phyloP scores from a whole-genome alignment of 805 yeast genomes.

The Candida ortonii region DNA sequence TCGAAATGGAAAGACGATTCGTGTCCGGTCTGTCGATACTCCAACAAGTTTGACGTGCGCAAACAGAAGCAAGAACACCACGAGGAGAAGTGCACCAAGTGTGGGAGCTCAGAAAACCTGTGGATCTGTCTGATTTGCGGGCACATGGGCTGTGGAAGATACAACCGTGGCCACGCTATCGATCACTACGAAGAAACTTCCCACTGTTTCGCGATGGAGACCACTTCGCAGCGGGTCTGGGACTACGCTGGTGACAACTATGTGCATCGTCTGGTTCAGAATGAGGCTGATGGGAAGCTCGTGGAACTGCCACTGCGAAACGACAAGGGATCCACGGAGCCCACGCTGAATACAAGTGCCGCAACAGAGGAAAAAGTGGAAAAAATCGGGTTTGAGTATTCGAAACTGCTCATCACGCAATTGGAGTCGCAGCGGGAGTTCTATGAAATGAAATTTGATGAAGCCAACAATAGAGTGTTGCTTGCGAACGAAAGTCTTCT shows the following conservation, averaged over 20 bases:
- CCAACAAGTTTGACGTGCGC: conserved; percentile 38
- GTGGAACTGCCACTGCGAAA: conserved; percentile 61
- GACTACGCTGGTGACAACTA: conserved; percentile 90
- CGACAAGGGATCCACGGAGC: conserved; percentile 10
- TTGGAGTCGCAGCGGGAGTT: conserved; percentile 82
- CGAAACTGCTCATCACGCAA: conserved; percentile 74
- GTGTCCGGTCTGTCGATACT: conserved; percentile 87
- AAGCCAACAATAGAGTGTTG: conserved; percentile 24
- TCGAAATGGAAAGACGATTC: conserved; percentile 87
- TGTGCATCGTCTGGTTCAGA: conserved; percentile 81
- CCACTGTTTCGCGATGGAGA: conserved; percentile 91
- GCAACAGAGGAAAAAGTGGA: conserved; percentile 42
- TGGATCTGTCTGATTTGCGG: conserved; percentile 94
- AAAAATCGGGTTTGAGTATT: conserved; percentile 72
- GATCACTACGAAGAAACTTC: conserved; percentile 73
- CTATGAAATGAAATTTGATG: conserved; percentile 55
- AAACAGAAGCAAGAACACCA: conserved; percentile 26
- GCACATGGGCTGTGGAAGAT: conserved; percentile 87
- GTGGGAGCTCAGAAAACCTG: conserved; percentile 58
- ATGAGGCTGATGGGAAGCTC: conserved; percentile 83
- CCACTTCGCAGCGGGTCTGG: conserved; percentile 84
- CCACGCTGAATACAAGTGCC: conserved; percentile 4
- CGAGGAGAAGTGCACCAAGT: conserved; percentile 48
- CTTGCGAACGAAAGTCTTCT: conserved; percentile 20
- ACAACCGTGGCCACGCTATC: conserved; percentile 81